Percentiles rank a stretch among this genome's conserved stretches.
These are phyloP conservation scores for Geotrichum australiense DNA, from an alignment of 1,139 yeast species.

Conservation along the genomic window DNA sequence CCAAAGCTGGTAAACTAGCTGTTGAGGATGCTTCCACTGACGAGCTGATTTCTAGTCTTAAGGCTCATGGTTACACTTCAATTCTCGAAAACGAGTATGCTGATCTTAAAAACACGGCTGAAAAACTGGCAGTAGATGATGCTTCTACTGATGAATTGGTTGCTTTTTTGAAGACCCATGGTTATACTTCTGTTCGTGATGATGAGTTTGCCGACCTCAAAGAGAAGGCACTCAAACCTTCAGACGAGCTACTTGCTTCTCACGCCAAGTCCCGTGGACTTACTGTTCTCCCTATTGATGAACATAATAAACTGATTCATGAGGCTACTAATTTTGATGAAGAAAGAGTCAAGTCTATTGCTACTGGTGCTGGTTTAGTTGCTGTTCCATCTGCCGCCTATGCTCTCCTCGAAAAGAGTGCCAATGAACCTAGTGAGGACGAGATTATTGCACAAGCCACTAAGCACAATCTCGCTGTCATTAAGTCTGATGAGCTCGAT, in stretches of 20 bases:
- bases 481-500: slow-evolving; percentile 24
- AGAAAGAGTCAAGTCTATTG: neutral
- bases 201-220: slow-evolving; percentile 2
- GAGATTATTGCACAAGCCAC: slow-evolving; percentile 22
- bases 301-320: slow-evolving; percentile 28
- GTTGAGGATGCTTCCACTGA: slow-evolving; percentile 22
- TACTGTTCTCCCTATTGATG: slow-evolving; percentile 22
- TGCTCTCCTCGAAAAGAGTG: slow-evolving; percentile 21
- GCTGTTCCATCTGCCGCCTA: slow-evolving; percentile 36
- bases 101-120: too few relatives aligned
- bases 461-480: slow-evolving; percentile 26
- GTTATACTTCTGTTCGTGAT: slow-evolving; percentile 22
- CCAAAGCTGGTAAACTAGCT: slow-evolving; percentile 6
- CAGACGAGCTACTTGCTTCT: slow-evolving; percentile 21
- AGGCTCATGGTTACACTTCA: slow-evolving; percentile 10
- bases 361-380: slow-evolving; percentile 40
- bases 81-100: slow-evolving; percentile 26
- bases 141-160: slow-evolving; percentile 24
- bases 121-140: too few relatives aligned
- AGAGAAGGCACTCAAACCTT: slow-evolving; percentile 16
- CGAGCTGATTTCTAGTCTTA: slow-evolving; percentile 19
- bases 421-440: slow-evolving; percentile 20
- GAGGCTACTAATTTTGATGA: slow-evolving; percentile 35
- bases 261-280: slow-evolving; percentile 15
- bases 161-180: slow-evolving; percentile 15